Evolutionary conservation across 371 early-diverging fungal genomes (phyloP), one percentile per base, ranked within the genome.

Genomic region (Mucor indicus): DNA sequence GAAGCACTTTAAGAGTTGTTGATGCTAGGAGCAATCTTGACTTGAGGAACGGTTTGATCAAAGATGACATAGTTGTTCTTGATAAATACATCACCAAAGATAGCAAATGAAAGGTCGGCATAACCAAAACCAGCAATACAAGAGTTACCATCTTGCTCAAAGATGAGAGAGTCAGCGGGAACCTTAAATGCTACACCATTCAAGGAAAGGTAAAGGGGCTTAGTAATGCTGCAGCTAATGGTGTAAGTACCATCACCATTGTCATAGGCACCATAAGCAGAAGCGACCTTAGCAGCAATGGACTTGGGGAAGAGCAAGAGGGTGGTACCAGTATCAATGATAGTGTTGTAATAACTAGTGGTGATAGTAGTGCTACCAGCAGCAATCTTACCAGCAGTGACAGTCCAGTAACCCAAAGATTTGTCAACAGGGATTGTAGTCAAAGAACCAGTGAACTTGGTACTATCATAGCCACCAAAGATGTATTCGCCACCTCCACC

Each of bases 241-340:
- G 42, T 55, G 30, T 55, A 64, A 24, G 64, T 55, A 32, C 64
- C 64, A 31, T 64, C 64, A 27, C 55, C 51, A n/a, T 59, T 59
- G 42, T 55, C 60, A 0, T 13, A 40, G 25, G 64, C 64, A 36
- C 48, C 51, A 13, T 58, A 55, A 20, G 49, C 41, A 1, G 33
- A 36, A 32, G 64, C 64, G 19, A 64, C 43, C 11, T 43, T 46
- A 17, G 31, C 41, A 12, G 76, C 77, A 8, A 73, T 54, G 15
- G 55, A 38, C 5, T 64, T 57, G 29, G 74, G 68, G 35, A 81
- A 68, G 20, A 84, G 61, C 53, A 84, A 63, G 20, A 84, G 60
- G 6, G 81, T 83, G 33, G 84, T 83, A 27, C 84, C 83, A 1
- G 85, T 84, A 44, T 84, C 85, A 29, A 84, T 44, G 46, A 83